Evolutionary conservation across 768 basidiomycete species (phyloP).

Genomic region (Tylopilus sp.): DNA sequence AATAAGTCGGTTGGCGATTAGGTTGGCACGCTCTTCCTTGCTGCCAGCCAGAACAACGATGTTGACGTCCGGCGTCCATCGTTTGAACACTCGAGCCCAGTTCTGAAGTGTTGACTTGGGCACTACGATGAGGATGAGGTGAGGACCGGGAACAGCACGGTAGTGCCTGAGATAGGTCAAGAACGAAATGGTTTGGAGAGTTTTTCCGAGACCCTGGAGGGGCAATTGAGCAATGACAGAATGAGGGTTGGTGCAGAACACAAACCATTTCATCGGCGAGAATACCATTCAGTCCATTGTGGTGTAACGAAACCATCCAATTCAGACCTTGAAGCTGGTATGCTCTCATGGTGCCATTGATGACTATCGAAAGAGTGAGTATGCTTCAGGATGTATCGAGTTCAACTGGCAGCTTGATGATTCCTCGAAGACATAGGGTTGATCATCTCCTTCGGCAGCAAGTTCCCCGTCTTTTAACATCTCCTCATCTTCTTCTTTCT

Average conservation of each 20-base stretch:
- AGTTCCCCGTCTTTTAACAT: conserved; percentile 83
- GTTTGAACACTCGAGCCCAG: conserved; percentile 90
- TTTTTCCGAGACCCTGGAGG: conserved; percentile 90
- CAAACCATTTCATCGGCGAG: conserved; percentile 93
- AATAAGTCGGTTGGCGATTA: conserved; percentile 76
- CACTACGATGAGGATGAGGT: conserved; percentile 93
- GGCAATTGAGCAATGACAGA: conserved; percentile 2
- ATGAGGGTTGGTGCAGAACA: conserved; percentile 1
- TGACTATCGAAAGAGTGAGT: conserved; percentile 49
- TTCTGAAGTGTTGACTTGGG: conserved; percentile 99
- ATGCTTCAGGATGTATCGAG: not conserved
- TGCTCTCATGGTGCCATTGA: conserved; percentile 84
- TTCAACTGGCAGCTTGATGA: conserved; percentile 74
- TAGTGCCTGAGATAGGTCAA: conserved; percentile 91
- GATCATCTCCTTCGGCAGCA: conserved; percentile 77
- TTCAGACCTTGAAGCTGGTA: conserved; percentile 96
- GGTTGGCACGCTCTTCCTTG: conserved; percentile 83
- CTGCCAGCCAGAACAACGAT: conserved; percentile 79
- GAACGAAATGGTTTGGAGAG: conserved; percentile 96
- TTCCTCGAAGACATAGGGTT: conserved; percentile 92
- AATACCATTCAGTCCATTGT: conserved; percentile 96
- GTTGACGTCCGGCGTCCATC: conserved; percentile 88
- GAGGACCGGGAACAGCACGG: conserved; percentile 71
- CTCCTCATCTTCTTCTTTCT: conserved; percentile 98
- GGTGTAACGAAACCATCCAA: conserved; percentile 96